Conservation (phyloP, 106 monocot genomes). For the Allium fistulosum region DNA sequence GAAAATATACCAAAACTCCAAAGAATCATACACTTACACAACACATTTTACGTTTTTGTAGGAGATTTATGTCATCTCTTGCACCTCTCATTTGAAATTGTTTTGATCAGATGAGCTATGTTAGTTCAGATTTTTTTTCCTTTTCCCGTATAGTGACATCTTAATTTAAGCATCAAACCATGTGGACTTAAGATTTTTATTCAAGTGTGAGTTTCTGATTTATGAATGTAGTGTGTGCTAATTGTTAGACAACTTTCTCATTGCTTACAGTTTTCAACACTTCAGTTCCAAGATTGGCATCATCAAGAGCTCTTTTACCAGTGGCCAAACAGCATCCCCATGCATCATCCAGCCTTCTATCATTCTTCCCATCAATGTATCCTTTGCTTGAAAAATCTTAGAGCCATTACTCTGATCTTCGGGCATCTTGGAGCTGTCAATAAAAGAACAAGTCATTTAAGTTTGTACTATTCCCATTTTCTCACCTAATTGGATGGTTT, state of each 20-base stretch:
- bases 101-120: too few species aligned
- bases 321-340: conserved; percentile 59
- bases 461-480: background rate
- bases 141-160: too few species aligned
- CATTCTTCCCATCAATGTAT: conserved; percentile 81
- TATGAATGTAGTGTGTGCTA: too few species aligned
- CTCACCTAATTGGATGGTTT: background rate
- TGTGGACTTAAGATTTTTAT: too few species aligned
- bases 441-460: background rate
- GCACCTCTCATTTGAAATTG: too few species aligned
- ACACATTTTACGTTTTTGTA: too few species aligned
- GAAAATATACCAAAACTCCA: background rate
- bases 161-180: too few species aligned
- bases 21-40: too few species aligned
- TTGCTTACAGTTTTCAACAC: conserved; percentile 8
- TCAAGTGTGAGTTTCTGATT: too few species aligned
- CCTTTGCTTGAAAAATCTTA: conserved; percentile 52
- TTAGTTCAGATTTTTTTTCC: too few species aligned
- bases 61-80: too few species aligned
- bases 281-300: conserved; percentile 37
- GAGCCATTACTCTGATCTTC: conserved; percentile 7
- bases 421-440: conserved; percentile 6
- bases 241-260: background rate
- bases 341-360: conserved; percentile 62
- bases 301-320: conserved; percentile 67